Evolutionary conservation across 2,329 filamentous ascomycete species (phyloP), one percentile per base, ranked within the genome.

Genomic region (Cladosporium sp.): DNA sequence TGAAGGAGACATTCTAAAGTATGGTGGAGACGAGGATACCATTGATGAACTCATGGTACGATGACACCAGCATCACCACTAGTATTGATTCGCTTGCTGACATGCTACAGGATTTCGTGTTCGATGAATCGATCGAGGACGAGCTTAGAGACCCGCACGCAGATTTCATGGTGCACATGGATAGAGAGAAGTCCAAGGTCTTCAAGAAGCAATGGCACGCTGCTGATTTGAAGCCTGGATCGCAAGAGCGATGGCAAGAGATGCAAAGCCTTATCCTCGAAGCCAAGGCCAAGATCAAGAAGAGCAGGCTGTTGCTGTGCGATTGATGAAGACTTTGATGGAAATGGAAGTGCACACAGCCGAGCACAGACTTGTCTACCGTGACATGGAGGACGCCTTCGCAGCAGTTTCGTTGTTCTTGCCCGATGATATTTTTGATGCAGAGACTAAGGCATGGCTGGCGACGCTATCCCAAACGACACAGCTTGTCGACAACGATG

Each of bases 191-290:
- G 59, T 65, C 60, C 45, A 55, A 54, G 73, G 68, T 67, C 7
- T 76, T 78, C 66, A 77, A 80, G 52, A 68, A 78, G 49, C 68
- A 70, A 28, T 80, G 77, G 69, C 78, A 80, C 58, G 67, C 71
- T 5, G 77, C 71, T 5, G 78, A 81, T 47, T 63, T 78, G 1
- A 74, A 77, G 50, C 73, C 75, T 0, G 69, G 73, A 3, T 72
- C 73, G 0, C 70, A 72, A 25, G 66, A 70, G 43, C 71, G 69
- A 54, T 78, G 76, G 61, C 50, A 68, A 1, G 73, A 78, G 54
- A 70, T 72, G 19, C 67, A 69, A 43, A 66, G 68, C 3, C 71
- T 80, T 58, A 65, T 76, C 30, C 63, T 58, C 17, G 61, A 61
- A 22, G 42, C 57, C 28, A 61, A 36, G 36, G 28, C 6, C 14